Evolutionary conservation across 768 basidiomycete species (phyloP).

Genomic region (Lactifluus hygrophoroides): DNA sequence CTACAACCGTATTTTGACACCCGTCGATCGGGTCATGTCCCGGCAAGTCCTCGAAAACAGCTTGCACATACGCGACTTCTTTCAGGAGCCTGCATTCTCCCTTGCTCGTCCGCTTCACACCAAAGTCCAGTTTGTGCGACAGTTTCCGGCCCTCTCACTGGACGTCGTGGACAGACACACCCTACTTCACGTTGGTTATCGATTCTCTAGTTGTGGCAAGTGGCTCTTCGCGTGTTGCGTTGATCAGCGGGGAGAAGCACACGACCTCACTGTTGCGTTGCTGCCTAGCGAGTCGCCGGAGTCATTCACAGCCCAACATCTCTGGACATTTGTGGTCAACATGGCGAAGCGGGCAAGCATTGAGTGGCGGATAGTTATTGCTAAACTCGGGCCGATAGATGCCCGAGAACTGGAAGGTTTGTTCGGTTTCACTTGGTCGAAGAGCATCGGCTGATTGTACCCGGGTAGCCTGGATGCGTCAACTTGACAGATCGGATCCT

Average conservation of each 20-base stretch:
- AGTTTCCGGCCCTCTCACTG: conserved; percentile 34
- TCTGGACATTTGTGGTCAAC: conserved; percentile 63
- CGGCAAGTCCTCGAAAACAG: conserved; percentile 37
- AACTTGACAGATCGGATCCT: conserved; percentile 37
- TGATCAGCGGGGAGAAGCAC: conserved; percentile 72
- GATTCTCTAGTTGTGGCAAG: conserved; percentile 52
- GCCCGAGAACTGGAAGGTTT: conserved; percentile 57
- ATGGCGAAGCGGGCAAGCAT: conserved; percentile 58
- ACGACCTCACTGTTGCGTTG: conserved; percentile 60
- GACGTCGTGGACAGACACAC: conserved; percentile 51
- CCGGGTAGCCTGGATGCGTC: conserved; percentile 54
- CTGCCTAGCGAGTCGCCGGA: conserved; percentile 43
- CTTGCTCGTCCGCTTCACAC: conserved; percentile 40
- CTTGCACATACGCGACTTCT: conserved; percentile 37
- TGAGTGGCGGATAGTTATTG: conserved; percentile 73
- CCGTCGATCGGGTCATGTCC: conserved; percentile 54
- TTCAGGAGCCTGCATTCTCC: conserved; percentile 59
- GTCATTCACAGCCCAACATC: conserved; percentile 42
- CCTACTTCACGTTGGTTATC: conserved; percentile 72
- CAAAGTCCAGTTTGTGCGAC: conserved; percentile 31
- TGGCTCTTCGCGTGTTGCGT: conserved; percentile 72
- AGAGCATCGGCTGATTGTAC: background rate
- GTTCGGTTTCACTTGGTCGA: conserved; percentile 20
- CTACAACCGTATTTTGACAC: conserved; percentile 61
- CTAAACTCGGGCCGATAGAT: conserved; percentile 56